Base-by-base conservation (phyloP, 176 grass and related monocot species). In the Typha latifolia region DNA sequence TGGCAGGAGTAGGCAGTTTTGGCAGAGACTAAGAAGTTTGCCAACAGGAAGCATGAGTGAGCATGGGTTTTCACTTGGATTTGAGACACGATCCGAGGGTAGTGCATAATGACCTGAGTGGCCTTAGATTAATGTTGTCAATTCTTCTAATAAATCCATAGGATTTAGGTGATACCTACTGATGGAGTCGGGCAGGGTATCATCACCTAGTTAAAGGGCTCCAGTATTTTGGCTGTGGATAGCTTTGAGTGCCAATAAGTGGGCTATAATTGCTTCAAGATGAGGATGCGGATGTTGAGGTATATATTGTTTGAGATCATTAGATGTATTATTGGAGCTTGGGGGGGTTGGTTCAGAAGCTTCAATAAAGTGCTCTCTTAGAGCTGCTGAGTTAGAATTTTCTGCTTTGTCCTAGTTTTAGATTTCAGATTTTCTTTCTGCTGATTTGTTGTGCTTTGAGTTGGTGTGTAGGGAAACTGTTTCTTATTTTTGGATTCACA, bases 1-100 rank as follows among this genome's bases (percentile, higher is more conserved):
- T 48, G 79, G 84, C 62, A 93, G 78, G 32, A 92, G 49, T 62
- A 82, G 13, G 56, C 82, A 97, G 49, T 88, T 88, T 57, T 99
- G 94, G 94, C 89, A 90, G 64, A 93, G 79, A 43, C 71, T 93
- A 15, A 76, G 78, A 59, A 86, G 73, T 73, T 63, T 85, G 51
- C 87, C 78, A 32, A 84, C 80, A 47, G 94, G 94, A 13, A 99
- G 86, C 69, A 99, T 90, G 86, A 99, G 84, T 22, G 94, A 90
- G 79, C 83, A 85, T 81, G 84, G 79, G 13, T 47, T 69, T 56
- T 88, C 85, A 23, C 80, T 86, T 47, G 79, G 86, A 67, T 91
- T 74, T 15, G 88, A 76, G 49, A 79, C 82, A 0, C 71, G 71
- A 48, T 89, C 92, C 0, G 68, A 84, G 37, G 63, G 68, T 57